A percentile compares a stretch with the other conserved stretches of the same genome.
Evolutionary conservation across 2,329 filamentous ascomycete species (phyloP).

Genomic region (Apiospora koreana): DNA sequence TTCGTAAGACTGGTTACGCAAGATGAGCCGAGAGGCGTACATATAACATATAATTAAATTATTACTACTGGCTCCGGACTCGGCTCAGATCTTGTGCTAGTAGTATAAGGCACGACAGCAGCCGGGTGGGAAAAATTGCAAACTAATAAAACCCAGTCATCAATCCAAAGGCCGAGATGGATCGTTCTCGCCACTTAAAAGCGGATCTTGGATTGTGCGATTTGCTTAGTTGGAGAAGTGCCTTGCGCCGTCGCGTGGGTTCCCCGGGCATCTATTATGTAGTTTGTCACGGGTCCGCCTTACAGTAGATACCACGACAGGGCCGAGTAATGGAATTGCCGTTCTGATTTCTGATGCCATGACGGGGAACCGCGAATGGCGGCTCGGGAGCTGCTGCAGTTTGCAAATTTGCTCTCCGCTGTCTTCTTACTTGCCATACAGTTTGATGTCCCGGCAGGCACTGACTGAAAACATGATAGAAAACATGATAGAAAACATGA

Average conservation of each 20-base stretch:
- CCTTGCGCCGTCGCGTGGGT: background rate
- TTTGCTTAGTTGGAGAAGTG: background rate
- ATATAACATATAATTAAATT: background rate
- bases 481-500: background rate
- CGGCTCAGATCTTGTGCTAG: background rate
- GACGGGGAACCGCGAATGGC: background rate
- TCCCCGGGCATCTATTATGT: background rate
- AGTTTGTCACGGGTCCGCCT: background rate
- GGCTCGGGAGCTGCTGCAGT: background rate
- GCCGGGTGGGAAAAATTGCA: background rate
- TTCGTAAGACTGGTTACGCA: background rate
- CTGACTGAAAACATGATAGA: background rate
- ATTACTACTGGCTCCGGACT: background rate
- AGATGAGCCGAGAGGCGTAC: background rate
- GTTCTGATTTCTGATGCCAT: no score
- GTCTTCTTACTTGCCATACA: background rate
- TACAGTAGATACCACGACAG: background rate
- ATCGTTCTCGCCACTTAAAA: slow-evolving; percentile 6
- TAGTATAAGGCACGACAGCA: background rate
- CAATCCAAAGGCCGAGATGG: background rate
- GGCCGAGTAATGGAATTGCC: background rate
- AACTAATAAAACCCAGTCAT: background rate
- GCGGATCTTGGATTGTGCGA: background rate
- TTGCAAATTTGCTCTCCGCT: background rate
- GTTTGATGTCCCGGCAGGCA: background rate